These are phyloP conservation scores for Leptoxyphium fumago DNA, from an alignment of 2,329 filamentous ascomycete genomes.

Conservation along the genomic window DNA sequence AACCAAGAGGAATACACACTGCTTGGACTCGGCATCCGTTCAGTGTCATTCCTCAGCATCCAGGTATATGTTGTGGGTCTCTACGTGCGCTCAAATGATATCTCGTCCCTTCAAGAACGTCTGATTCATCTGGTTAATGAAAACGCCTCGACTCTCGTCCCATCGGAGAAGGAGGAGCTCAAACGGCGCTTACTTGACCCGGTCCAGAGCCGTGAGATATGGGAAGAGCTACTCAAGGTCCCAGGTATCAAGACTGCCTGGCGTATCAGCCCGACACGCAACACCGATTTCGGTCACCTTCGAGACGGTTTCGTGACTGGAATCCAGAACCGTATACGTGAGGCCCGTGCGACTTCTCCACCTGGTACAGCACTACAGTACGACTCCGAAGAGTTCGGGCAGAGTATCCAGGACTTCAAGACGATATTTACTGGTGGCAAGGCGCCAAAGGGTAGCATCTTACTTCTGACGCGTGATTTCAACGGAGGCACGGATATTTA, in stretches of 20 bases:
- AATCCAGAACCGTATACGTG: constrained; percentile 57
- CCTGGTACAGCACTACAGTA: constrained; percentile 30
- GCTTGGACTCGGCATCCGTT: constrained; percentile 73
- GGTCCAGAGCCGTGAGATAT: constrained; percentile 53
- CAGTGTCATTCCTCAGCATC: constrained; percentile 76
- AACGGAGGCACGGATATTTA: constrained; percentile 52
- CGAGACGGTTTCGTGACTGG: constrained; percentile 82
- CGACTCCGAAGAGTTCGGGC: constrained; percentile 62
- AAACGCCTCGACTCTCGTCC: constrained; percentile 66
- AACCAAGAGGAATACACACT: constrained; percentile 63
- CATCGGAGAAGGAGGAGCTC: constrained; percentile 64
- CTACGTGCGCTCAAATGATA: constrained; percentile 74
- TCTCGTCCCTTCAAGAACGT: constrained; percentile 63
- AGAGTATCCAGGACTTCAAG: constrained; percentile 64
- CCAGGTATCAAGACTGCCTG: constrained; percentile 61
- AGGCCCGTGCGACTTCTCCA: constrained; percentile 31
- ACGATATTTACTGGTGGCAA: constrained; percentile 61
- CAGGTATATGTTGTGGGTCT: constrained; percentile 91
- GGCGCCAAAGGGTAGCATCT: constrained; percentile 64
- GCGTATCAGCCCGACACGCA: constrained; percentile 75
- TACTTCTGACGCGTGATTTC: constrained; percentile 56
- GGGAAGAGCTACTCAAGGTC: constrained; percentile 54
- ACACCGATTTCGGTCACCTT: constrained; percentile 87
- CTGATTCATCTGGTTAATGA: constrained; percentile 64
- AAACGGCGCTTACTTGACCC: constrained; percentile 56